phyloP scores from a whole-genome alignment of 2,329 filamentous ascomycete genomes.

The Stachybotrys chlorohalonatus region DNA sequence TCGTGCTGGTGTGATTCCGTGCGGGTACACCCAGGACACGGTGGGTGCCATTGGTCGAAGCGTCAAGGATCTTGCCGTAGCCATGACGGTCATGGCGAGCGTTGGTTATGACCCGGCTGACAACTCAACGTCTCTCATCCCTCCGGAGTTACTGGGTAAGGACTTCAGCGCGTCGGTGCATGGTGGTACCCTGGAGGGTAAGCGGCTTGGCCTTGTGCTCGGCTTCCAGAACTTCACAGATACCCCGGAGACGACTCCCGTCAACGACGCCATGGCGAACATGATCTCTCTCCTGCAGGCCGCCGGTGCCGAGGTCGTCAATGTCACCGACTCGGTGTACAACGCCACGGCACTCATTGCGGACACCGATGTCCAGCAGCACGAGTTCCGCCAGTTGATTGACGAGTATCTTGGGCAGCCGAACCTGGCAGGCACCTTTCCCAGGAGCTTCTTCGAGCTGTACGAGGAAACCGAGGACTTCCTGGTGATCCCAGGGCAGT shows the following conservation, averaged over 20 bases:
- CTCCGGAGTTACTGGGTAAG: neutral
- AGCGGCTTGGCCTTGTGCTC: conserved; percentile 12
- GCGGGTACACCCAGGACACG: conserved; percentile 2
- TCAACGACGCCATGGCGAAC: conserved; percentile 42
- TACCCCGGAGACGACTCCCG: conserved; percentile 44
- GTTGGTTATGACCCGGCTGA: neutral
- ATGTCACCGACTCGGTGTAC: conserved; percentile 38
- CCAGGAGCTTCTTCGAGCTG: conserved; percentile 36
- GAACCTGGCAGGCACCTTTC: conserved; percentile 30
- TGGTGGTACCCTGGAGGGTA: conserved; percentile 1
- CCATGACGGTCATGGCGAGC: conserved; percentile 2
- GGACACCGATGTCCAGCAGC: conserved; percentile 49
- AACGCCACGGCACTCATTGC: conserved; percentile 39
- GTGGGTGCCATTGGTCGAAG: conserved; percentile 2
- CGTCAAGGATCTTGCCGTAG: conserved; percentile 1
- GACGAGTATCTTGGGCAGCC: conserved; percentile 43
- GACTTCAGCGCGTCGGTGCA: neutral
- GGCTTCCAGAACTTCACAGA: conserved; percentile 48
- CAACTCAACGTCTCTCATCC: conserved; percentile 1
- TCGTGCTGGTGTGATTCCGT: conserved; percentile 1
- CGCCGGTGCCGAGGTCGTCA: conserved; percentile 40
- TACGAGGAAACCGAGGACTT: conserved; percentile 39
- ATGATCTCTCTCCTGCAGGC: conserved; percentile 34
- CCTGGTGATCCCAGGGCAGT: conserved; percentile 50
- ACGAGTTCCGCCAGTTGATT: conserved; percentile 48